Evolutionary conservation across 2,329 filamentous ascomycete genomes (phyloP), one percentile per base, ranked within the genome.

Genomic region (Diaporthe sp.): DNA sequence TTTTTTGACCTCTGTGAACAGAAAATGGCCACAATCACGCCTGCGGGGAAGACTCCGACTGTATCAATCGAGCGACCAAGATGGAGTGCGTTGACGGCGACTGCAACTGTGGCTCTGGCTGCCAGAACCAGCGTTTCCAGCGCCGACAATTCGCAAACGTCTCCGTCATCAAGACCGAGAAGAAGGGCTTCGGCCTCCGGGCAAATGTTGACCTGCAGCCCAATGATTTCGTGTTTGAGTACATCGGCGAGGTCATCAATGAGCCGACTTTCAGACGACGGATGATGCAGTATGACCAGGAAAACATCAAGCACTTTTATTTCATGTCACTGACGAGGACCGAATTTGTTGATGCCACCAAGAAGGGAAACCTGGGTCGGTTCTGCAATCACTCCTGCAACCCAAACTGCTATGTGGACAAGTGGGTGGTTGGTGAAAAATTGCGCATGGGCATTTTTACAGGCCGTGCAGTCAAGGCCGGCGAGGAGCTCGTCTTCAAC

Each of bases 371-470:
- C 79, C 90, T 99, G 8, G 97, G 96, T 70, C 93, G 97, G 42
- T 99, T 99, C 82, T 99, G 97, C 90, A 99, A 99, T 82, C 97
- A 99, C 84, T 98, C 97, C 12, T 99, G 97, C 89, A 98, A 97
- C 83, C 97, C 97, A 25, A 99, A 99, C 82, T 98, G 96, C 86
- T 98, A 98, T 84, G 96, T 99, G 78, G 97, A 99, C 89, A 99
- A 99, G 87, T 99, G 97, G 97, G 96, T 98, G 75, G 95, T 99
- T 46, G 96, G 95, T 25, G 95, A 97, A 81, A 98, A 98, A 87
- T 88, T 98, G 82, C 96, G 97, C 80, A 99, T 99, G 97, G 97
- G 97, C 80, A 98, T 99, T 79, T 99, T 99, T 87, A 95, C 96
- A 80, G 91, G 94, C 85, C 94, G 96, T 78, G 89, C 91, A 81